phyloP scores from a whole-genome alignment of 768 basidiomycete species.

The Porphyrellus cyaneotinctus region DNA sequence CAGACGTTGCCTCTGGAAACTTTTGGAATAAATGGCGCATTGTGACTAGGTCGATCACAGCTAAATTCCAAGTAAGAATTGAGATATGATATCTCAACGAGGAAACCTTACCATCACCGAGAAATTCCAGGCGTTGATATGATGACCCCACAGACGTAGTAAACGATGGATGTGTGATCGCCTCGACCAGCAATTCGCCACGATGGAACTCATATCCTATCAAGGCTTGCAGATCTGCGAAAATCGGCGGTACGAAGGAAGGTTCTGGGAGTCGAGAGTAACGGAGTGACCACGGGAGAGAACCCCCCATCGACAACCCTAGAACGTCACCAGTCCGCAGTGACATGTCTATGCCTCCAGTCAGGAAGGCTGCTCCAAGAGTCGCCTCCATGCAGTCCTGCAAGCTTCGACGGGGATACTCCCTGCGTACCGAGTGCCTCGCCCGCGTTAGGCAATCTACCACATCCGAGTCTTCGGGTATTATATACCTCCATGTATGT shows the following conservation, averaged over 20 bases:
- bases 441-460: constrained; percentile 27
- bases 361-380: constrained; percentile 70
- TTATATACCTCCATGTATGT: constrained; percentile 55
- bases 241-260: constrained; percentile 42
- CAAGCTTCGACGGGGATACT: constrained; percentile 63
- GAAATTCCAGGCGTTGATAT: constrained; percentile 84
- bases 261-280: constrained; percentile 36
- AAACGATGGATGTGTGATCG: constrained; percentile 85
- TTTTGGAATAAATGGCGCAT: constrained; percentile 66
- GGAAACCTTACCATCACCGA: constrained; percentile 75
- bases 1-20: constrained; percentile 69
- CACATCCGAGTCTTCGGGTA: constrained; percentile 37
- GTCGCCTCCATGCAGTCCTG: constrained; percentile 89
- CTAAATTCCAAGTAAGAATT: constrained; percentile 34
- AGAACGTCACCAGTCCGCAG: constrained; percentile 60
- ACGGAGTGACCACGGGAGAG: constrained; percentile 62
- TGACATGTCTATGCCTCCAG: constrained; percentile 69
- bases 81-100: background rate
- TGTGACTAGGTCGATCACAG: constrained; percentile 68
- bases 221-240: constrained; percentile 51
- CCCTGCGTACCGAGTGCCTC: constrained; percentile 36
- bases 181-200: constrained; percentile 64
- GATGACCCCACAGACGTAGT: constrained; percentile 49
- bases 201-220: constrained; percentile 70
- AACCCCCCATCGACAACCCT: constrained; percentile 70